Base-by-base conservation (phyloP, 495 filamentous ascomycete genomes). In the Aspergillus campestris region DNA sequence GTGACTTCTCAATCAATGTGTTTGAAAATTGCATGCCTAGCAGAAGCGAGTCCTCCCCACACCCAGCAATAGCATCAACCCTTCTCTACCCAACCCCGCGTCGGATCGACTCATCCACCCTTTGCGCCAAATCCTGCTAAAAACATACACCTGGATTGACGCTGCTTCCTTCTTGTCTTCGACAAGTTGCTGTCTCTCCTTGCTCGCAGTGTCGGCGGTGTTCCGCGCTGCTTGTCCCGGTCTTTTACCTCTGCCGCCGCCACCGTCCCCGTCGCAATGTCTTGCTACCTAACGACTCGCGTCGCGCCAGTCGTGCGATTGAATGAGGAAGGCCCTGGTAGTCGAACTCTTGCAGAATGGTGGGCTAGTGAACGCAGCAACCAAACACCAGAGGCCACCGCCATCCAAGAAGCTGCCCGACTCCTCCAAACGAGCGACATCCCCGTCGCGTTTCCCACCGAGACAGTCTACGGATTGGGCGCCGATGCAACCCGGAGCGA, bases 391-490 rank as follows among this genome's bases (percentile, higher is more conserved):
- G 70, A 73, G 43, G 59, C 62, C 5, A 51, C 57, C 12, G 65
- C 61, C 11, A 65, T 73, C 33, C 58, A 60, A 38, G 66, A 69
- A 50, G 86, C 86, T 6, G 85, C 82, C 9, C 40, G 69, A 8
- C 67, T 76, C 47, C 72, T 94, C 31, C 78, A 66, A 28, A 71
- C 69, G 28, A 78, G 77, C 47, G 72, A 84, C 59, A 69, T 77
- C 24, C 89, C 90, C 12, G 86, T 99, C 34, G 94, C 87, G 7
- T 99, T 99, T 60, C 94, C 92, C 5, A 99, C 94, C 0, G 92
- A 99, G 66, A 99, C 92, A 6, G 92, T 99, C 8, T 99, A 99
- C 63, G 92, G 92, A 2, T 74, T 99, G 10, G 92, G 89, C 39
- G 92, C 91, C 13, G 92, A 97, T 70, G 94, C 92, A 6, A 96